Base-by-base conservation (phyloP, 768 basidiomycete species). In the Daedaleopsis sinensis region DNA sequence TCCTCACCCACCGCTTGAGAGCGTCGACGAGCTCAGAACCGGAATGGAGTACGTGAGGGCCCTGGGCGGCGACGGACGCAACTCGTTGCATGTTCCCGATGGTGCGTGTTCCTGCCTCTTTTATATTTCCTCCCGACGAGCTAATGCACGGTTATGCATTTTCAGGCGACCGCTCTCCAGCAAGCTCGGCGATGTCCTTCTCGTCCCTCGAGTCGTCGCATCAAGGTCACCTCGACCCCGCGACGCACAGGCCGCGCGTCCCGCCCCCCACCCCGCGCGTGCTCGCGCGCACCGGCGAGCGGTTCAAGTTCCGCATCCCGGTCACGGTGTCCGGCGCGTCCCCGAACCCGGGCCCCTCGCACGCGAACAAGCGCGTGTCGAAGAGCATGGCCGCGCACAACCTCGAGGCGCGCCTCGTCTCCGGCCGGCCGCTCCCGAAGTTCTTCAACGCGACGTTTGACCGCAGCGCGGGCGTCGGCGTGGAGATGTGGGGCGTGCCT, bases 1-100 rank as follows among this genome's bases (percentile, higher is more conserved):
- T 67, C 27, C 36, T 27, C 48, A 76, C 70, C 49, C 77, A 74
- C 61, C 71, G 65, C 51, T 55, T 27, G 75, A 72, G 42, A 84
- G 82, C 67, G 79, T 77, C 27, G 90, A 91, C 70, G 90, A 89
- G 53, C 79, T 92, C 24, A 78, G 79, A 27, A 83, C 88, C 70
- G 88, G 88, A 8, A 79, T 90, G 64, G 86, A 85, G 65, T 91
- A 90, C 66, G 86, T 91, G 42, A 83, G 83, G 53, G 82, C 87
- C 15, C 77, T 91, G 58, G 90, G 88, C 21, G 86, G 79, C 38
- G 85, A 89, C 37, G 64, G 70, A 49, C 61, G 62, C 15, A 63
- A 58, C 27, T 39, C 58, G 18, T 56, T 62, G n/a, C 35, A 38
- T 38, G 65, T 55, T 38, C 39, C 59, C 53, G 53, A 54, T 15